Evolutionary conservation across 2,329 filamentous ascomycete genomes (phyloP).

Genomic region (Colletotrichum lentis): DNA sequence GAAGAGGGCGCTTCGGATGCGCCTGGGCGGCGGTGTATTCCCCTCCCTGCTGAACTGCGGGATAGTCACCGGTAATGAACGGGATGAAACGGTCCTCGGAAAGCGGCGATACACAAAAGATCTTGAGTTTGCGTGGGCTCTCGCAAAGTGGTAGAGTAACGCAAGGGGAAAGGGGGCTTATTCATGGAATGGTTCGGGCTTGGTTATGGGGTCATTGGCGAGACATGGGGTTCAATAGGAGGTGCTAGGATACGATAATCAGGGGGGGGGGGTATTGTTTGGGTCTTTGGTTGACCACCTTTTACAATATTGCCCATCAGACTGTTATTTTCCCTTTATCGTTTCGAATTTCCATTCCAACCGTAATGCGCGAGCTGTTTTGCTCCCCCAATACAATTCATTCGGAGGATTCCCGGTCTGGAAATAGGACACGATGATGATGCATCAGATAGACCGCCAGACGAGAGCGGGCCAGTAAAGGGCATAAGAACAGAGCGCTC

Average conservation of each 20-base stretch:
- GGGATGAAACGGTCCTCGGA: background rate
- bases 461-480: background rate
- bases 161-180: background rate
- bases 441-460: background rate
- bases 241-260: background rate
- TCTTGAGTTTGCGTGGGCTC: background rate
- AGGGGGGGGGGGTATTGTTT: background rate
- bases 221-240: no score
- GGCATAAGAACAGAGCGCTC: background rate
- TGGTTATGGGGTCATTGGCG: background rate
- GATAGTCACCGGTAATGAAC: background rate
- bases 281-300: background rate
- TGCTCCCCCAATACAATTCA: background rate
- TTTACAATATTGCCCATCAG: no score
- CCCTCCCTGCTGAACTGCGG: background rate
- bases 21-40: no score
- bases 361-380: no score
- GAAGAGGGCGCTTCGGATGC: background rate
- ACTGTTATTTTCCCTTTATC: background rate
- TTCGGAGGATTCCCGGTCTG: background rate
- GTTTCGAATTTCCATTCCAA: background rate
- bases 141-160: background rate
- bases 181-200: background rate
- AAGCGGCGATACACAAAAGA: constrained; percentile 6
- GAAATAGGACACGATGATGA: background rate